Base-by-base conservation (phyloP, 2,329 filamentous ascomycete species). In the Xylariaceae sp. region DNA sequence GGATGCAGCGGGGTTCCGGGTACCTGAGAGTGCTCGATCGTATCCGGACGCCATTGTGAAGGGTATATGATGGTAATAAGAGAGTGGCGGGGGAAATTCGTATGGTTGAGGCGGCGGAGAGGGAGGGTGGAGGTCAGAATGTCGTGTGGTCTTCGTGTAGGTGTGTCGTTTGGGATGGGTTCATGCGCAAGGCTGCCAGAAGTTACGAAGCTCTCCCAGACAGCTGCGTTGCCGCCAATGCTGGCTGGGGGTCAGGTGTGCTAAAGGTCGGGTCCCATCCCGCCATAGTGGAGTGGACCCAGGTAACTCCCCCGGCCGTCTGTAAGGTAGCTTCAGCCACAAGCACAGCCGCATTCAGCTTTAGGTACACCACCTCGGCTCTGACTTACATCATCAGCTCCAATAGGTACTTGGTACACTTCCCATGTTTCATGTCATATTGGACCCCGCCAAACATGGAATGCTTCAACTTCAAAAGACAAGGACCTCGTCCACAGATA, bases 1-100 rank as follows among this genome's bases (percentile, higher is more conserved):
- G 64, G 64, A 63, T 69, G 53, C 56, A 53, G 48, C 56, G 46
- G 48, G 53, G 49, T 58, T 36, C 39, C 57, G 69, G 85, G 77
- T 85, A 96, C 91, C 92, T 76, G 92, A 97, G 72, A 97, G 86
- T 75, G 92, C 94, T 87, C 94, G 89, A 78, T 99, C 94, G 77
- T 99, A 99, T 75, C 92, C 92, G 65, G 91, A 96, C 72, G 90
- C 87, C 89, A 95, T 84, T 62, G 45, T 66, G 56, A 43, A 49
- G 52, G 32, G 35, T 12, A 32, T 41, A 44, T 51, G 33, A 19
- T 33, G 35, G 43, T 22, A 36, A 54, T 43, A 46, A n/a, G n/a
- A n/a, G 35, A 48, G 48, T 49, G 17, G 42, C 4, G 42, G 18
- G 45, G 41, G 19, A 22, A 11, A 17, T 18, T 31, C 47, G 18